Evolutionary conservation across 2,329 filamentous ascomycete genomes (phyloP).

Genomic region (Phoma herbarum): DNA sequence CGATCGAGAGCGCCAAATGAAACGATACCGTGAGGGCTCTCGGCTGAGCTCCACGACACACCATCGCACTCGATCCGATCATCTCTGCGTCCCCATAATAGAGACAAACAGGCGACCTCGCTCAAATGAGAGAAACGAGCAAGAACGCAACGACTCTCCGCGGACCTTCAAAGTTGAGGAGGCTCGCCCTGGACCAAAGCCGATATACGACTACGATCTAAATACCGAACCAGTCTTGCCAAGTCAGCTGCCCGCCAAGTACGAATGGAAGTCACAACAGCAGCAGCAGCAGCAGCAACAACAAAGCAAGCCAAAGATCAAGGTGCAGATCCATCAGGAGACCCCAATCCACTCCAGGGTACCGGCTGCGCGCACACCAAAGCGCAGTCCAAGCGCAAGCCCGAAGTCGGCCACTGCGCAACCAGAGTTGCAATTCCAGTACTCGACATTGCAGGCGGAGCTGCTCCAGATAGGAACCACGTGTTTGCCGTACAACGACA

Average conservation of each 20-base stretch:
- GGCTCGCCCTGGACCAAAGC: slow-evolving; percentile 20
- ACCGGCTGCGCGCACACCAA: slow-evolving; percentile 6
- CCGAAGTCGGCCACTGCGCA: slow-evolving; percentile 28
- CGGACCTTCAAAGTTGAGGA: slow-evolving; percentile 30
- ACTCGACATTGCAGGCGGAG: slow-evolving; percentile 27
- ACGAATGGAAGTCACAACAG: slow-evolving; percentile 13
- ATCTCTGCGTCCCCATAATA: slow-evolving; percentile 34
- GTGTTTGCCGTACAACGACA: slow-evolving; percentile 30
- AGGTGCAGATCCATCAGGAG: slow-evolving; percentile 37
- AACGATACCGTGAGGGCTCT: slow-evolving; percentile 29
- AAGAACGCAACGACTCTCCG: slow-evolving; percentile 11
- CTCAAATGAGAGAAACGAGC: slow-evolving; percentile 19
- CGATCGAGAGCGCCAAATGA: slow-evolving; percentile 35
- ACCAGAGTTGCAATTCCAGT: slow-evolving; percentile 33
- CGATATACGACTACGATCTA: slow-evolving; percentile 18
- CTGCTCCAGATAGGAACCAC: slow-evolving; percentile 26
- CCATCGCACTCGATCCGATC: slow-evolving; percentile 25
- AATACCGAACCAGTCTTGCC: slow-evolving; percentile 21
- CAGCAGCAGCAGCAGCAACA: slow-evolving; percentile 8
- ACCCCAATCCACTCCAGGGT: slow-evolving; percentile 6
- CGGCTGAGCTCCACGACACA: slow-evolving; percentile 6
- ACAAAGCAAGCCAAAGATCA: slow-evolving; percentile 30
- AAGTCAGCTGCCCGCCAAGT: slow-evolving; percentile 14
- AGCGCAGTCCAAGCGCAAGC: slow-evolving; percentile 29
- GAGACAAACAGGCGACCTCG: slow-evolving; percentile 22